Evolutionary conservation across 2,329 filamentous ascomycete species (phyloP).

Genomic region (Furcasterigmium furcatum): DNA sequence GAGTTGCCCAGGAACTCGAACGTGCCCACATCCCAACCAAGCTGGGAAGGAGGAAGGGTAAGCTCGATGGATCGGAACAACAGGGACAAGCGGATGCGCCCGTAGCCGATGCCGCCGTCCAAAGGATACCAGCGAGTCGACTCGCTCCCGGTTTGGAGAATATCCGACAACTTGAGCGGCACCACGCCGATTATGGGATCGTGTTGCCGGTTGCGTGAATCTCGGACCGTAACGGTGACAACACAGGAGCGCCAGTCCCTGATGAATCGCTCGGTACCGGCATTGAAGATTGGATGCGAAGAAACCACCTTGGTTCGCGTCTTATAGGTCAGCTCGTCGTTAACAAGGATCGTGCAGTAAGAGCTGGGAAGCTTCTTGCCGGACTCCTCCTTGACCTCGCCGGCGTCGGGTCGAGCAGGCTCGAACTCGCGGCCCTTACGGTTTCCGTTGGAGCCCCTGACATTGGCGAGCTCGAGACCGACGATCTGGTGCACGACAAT

Average conservation of each 20-base stretch:
- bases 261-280: slow-evolving; percentile 88
- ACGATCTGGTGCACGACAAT: slow-evolving; percentile 92
- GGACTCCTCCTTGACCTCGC: slow-evolving; percentile 83
- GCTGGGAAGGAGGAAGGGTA: slow-evolving; percentile 75
- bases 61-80: slow-evolving; percentile 90
- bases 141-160: slow-evolving; percentile 85
- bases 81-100: slow-evolving; percentile 81
- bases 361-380: slow-evolving; percentile 78
- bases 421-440: slow-evolving; percentile 84
- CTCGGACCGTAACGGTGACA: slow-evolving; percentile 83
- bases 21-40: slow-evolving; percentile 94
- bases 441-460: slow-evolving; percentile 80
- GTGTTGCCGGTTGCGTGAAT: slow-evolving; percentile 85
- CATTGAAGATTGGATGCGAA: slow-evolving; percentile 95
- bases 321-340: slow-evolving; percentile 87
- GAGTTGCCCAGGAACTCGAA: slow-evolving; percentile 79
- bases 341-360: slow-evolving; percentile 89
- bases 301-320: slow-evolving; percentile 93
- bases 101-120: slow-evolving; percentile 90
- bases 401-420: slow-evolving; percentile 75
- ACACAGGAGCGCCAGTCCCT: slow-evolving; percentile 90
- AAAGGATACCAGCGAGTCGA: slow-evolving; percentile 93
- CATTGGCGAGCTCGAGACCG: slow-evolving; percentile 86
- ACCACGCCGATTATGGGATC: slow-evolving; percentile 93
- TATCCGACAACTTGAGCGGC: slow-evolving; percentile 79